Conservation (phyloP, 805 yeast species). For the Komagataella pastoris region DNA sequence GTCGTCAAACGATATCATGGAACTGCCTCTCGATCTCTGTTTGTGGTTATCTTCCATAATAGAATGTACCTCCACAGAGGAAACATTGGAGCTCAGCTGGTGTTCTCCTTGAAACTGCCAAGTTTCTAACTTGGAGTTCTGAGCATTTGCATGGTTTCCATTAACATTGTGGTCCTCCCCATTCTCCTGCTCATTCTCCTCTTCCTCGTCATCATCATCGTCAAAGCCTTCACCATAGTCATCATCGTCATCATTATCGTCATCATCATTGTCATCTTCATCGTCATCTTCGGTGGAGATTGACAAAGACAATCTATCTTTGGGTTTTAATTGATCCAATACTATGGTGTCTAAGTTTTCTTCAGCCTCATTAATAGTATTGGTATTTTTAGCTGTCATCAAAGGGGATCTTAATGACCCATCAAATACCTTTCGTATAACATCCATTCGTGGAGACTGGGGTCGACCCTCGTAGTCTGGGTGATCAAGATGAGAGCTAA, state of each 20-base stretch:
- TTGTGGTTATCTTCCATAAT: neutral
- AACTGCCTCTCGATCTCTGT: neutral
- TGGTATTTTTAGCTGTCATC: neutral
- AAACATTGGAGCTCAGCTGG: neutral
- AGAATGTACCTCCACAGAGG: neutral
- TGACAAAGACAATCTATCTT: neutral
- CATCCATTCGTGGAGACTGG: neutral
- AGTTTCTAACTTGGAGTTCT: neutral
- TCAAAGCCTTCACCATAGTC: constrained; percentile 11
- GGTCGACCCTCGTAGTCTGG: neutral
- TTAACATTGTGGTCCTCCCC: constrained; percentile 5
- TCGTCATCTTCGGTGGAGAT: constrained; percentile 6
- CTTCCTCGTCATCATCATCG: constrained; percentile 11
- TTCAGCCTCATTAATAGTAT: neutral
- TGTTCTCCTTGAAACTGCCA: neutral
- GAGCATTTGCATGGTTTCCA: neutral
- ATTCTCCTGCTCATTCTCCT: constrained; percentile 8
- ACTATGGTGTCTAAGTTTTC: constrained; percentile 1
- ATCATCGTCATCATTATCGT: constrained; percentile 10
- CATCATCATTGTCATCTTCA: constrained; percentile 10
- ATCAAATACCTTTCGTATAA: neutral
- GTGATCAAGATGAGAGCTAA: neutral
- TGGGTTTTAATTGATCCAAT: neutral
- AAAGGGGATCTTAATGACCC: neutral
- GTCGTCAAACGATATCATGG: neutral